Evolutionary conservation across 2,329 filamentous ascomycete genomes (phyloP), one percentile per base, ranked within the genome.

Genomic region (Pseudogymnoascus sp.): DNA sequence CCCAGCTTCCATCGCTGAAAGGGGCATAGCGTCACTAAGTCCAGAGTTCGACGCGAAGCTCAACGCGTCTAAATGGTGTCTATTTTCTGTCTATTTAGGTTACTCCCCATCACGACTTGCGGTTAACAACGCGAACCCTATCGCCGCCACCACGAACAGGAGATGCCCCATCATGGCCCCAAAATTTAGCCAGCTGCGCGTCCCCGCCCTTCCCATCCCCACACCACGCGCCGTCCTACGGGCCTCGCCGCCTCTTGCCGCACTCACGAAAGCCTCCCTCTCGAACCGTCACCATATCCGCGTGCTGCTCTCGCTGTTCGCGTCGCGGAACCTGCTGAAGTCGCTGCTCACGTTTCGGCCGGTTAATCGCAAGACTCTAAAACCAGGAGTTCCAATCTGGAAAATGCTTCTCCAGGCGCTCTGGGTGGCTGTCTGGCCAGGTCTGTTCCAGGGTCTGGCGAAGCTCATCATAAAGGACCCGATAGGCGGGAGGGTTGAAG

Each of bases 401-500:
- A 60, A 60, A 42, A 60, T 60, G 59, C 37, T 60, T 37, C 59
- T 60, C 34, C 34, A 60, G 59, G 34, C 34, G 37, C 34, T 60
- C 59, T 60, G 59, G 59, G 21, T 60, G 34, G 59, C 59, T 60
- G 37, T 66, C 75, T 8, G 73, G 70, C 73, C 76, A 80, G 53
- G 79, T 76, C 34, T 76, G 71, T 2, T 77, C 78, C 62, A 86
- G 77, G 63, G 83, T 78, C n/a, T 77, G 75, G 66, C 73, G 68
- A 28, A 86, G 72, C 38, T 77, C 69, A 8, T 80, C 76, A 67
- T 77, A 84, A 60, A 87, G 78, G 59, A 85, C 73, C 59, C 70
- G 76, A 68, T 87, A 87, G 1, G 78, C 79, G 63, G 80, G 75
- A 34, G 80, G 79, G 64, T 77, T 81, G 74, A 86, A 76, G 71